Conservation (phyloP, 2,329 filamentous ascomycete species). For the Orbilia javanica region DNA sequence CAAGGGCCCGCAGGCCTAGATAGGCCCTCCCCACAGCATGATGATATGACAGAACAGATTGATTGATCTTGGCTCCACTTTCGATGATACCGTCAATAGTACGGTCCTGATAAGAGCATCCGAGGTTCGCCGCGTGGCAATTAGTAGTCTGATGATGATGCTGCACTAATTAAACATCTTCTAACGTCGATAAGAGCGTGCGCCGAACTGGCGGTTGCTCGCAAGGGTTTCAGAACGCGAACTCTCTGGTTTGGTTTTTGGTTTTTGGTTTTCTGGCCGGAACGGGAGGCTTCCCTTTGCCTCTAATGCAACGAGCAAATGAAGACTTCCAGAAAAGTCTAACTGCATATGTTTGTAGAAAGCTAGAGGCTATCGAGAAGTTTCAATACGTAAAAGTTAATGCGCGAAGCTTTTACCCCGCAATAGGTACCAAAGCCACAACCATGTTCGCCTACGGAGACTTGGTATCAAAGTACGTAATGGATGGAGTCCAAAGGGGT, state of each 20-base stretch:
- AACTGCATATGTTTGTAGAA: background rate
- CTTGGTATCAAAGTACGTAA: conserved; percentile 24
- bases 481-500: conserved; percentile 1
- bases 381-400: conserved; percentile 29
- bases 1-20: conserved; percentile 28
- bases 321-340: conserved; percentile 25
- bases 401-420: conserved; percentile 42
- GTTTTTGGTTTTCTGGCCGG: too few relatives aligned
- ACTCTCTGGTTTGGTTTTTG: conserved; percentile 6
- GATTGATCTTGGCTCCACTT: conserved; percentile 39
- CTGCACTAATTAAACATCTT: conserved; percentile 11
- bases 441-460: background rate
- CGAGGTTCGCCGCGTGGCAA: conserved; percentile 27
- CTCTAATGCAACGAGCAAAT: conserved; percentile 20
- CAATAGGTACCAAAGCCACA: conserved; percentile 33
- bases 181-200: conserved; percentile 15
- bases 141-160: conserved; percentile 26
- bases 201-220: conserved; percentile 38
- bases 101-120: conserved; percentile 31
- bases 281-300: conserved; percentile 20
- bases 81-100: conserved; percentile 16
- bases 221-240: conserved; percentile 28
- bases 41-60: conserved; percentile 51
- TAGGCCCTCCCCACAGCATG: conserved; percentile 15
- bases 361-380: conserved; percentile 20